A percentile compares a stretch with the other conserved stretches of the same genome.
Conservation (phyloP, 1,284 basidiomycete species). For the Sporisorium scitamineum region DNA sequence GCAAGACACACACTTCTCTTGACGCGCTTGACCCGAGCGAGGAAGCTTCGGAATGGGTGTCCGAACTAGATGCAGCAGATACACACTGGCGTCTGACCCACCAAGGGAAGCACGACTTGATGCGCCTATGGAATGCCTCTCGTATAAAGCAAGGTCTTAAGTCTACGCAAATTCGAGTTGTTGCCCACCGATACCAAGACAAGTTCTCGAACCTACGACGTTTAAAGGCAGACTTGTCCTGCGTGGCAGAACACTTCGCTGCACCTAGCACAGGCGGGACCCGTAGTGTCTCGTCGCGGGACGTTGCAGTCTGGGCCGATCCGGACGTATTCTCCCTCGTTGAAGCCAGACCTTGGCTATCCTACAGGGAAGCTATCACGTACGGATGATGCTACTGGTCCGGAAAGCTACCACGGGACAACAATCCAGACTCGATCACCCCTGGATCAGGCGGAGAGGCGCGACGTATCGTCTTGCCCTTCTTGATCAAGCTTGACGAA, state of each 20-base stretch:
- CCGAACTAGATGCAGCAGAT: neutral
- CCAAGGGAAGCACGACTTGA: neutral
- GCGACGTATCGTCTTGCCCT: too few species aligned
- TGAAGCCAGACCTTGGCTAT: neutral
- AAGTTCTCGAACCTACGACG: too few species aligned
- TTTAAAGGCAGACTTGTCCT: too few species aligned
- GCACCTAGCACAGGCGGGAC: too few species aligned
- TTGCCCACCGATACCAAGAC: too few species aligned
- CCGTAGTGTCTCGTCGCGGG: neutral
- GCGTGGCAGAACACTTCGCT: too few species aligned
- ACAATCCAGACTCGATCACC: neutral
- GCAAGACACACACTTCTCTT: too few species aligned
- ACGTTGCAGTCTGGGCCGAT: slow-evolving; percentile 9
- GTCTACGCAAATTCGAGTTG: neutral
- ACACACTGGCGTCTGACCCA: neutral
- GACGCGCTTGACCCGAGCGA: too few species aligned
- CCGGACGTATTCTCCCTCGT: slow-evolving; percentile 7
- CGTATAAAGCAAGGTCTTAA: neutral
- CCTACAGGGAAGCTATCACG: neutral
- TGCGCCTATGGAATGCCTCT: neutral
- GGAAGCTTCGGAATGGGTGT: too few species aligned
- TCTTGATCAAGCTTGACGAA: too few species aligned
- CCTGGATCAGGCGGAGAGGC: too few species aligned
- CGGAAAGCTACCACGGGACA: neutral
- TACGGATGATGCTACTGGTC: neutral